phyloP scores from a whole-genome alignment of 805 yeast species.

The Candida schatavii region DNA sequence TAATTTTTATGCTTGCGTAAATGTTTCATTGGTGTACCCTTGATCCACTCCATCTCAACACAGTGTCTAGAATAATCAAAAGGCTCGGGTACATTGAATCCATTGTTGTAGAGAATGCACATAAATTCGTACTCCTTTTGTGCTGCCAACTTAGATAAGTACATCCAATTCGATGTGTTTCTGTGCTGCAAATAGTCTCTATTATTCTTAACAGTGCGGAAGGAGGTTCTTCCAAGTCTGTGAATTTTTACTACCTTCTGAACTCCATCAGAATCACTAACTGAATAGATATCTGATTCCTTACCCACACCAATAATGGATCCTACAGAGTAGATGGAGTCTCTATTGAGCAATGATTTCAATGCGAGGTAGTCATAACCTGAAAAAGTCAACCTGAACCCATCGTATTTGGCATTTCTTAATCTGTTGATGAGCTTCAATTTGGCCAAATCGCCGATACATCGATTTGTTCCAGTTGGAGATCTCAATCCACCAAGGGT shows the following conservation, averaged over 20 bases:
- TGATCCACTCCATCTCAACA: slow-evolving; percentile 86
- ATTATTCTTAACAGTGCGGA: slow-evolving; percentile 87
- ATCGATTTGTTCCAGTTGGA: slow-evolving; percentile 70
- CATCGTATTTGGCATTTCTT: slow-evolving; percentile 93
- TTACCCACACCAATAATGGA: slow-evolving; percentile 94
- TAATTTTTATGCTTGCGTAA: slow-evolving; percentile 68
- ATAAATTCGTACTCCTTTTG: slow-evolving; percentile 88
- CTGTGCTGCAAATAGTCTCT: slow-evolving; percentile 82
- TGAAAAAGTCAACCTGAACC: slow-evolving; percentile 80
- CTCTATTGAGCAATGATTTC: slow-evolving; percentile 74
- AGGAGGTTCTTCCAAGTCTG: slow-evolving; percentile 90
- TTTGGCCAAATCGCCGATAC: slow-evolving; percentile 85
- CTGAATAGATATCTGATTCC: slow-evolving; percentile 91
- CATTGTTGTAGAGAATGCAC: slow-evolving; percentile 68
- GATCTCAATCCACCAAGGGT: slow-evolving; percentile 76
- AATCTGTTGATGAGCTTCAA: slow-evolving; percentile 71
- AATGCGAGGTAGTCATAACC: slow-evolving; percentile 94
- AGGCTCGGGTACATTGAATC: slow-evolving; percentile 85
- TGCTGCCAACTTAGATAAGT: slow-evolving; percentile 84
- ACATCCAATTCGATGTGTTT: slow-evolving; percentile 89
- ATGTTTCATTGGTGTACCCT: slow-evolving; percentile 88
- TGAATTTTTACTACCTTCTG: slow-evolving; percentile 83
- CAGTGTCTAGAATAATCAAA: slow-evolving; percentile 88
- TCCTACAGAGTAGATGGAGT: slow-evolving; percentile 75
- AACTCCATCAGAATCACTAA: slow-evolving; percentile 60